Evolutionary conservation across 345 rosid species (phyloP).

Genomic region (Eucalyptus curtisii): DNA sequence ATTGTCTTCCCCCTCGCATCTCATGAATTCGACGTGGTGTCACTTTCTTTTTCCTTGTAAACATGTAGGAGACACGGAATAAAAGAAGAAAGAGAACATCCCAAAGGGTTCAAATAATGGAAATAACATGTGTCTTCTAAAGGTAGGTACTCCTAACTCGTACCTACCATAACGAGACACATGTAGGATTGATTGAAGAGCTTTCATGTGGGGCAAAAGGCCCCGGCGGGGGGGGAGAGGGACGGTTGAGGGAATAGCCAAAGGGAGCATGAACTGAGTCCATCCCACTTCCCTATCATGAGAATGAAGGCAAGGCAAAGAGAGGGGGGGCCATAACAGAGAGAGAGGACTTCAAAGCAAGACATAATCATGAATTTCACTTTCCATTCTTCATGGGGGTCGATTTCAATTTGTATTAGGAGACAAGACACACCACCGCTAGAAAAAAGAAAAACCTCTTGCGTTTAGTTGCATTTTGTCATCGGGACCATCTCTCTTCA

Average conservation of each 20-base stretch:
- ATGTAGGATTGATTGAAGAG: background rate
- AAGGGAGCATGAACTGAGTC: background rate
- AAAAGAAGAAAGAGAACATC: background rate
- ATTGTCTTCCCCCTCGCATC: background rate
- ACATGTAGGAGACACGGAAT: background rate
- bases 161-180: conserved; percentile 10
- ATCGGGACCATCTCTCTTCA: conserved; percentile 7
- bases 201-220: background rate
- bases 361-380: conserved; percentile 22
- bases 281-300: conserved; percentile 1
- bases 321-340: background rate
- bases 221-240: no score
- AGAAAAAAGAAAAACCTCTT: conserved; percentile 1
- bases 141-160: background rate
- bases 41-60: background rate
- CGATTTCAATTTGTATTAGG: conserved; percentile 9
- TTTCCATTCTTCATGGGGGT: conserved; percentile 18
- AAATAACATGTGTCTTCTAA: background rate
- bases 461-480: conserved; percentile 18
- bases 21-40: background rate
- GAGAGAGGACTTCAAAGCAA: background rate
- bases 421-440: background rate
- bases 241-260: background rate
- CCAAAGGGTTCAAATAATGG: background rate
- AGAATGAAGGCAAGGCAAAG: background rate